Evolutionary conservation across 805 yeast genomes (phyloP).

Genomic region (Yamadazyma scolyti): DNA sequence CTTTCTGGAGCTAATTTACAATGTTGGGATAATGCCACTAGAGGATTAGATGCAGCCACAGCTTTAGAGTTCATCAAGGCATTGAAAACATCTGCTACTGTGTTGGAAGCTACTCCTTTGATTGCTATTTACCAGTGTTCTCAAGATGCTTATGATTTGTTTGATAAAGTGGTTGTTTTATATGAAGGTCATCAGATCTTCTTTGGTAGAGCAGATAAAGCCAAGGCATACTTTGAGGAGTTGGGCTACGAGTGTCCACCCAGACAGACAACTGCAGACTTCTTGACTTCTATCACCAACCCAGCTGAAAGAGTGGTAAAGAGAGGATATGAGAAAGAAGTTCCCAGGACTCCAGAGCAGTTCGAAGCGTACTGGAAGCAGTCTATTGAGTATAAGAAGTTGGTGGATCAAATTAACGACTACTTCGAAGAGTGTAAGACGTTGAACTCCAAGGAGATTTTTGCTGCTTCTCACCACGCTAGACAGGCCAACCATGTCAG

Average conservation of each 20-base stretch:
- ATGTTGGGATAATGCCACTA: slow-evolving; percentile 71
- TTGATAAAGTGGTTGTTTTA: slow-evolving; percentile 43
- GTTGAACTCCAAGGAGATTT: slow-evolving; percentile 1
- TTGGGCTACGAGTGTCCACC: slow-evolving; percentile 62
- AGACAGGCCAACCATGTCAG: slow-evolving; percentile 6
- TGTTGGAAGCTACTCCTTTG: slow-evolving; percentile 49
- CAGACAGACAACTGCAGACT: slow-evolving; percentile 67
- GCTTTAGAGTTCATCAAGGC: slow-evolving; percentile 72
- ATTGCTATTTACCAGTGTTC: slow-evolving; percentile 56
- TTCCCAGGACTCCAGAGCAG: slow-evolving; percentile 54
- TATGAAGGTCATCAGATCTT: slow-evolving; percentile 45
- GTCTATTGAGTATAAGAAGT: slow-evolving; percentile 46
- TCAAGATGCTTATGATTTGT: slow-evolving; percentile 44
- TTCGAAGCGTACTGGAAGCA: slow-evolving; percentile 55
- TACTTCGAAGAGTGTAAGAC: slow-evolving; percentile 26
- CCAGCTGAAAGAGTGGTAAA: slow-evolving; percentile 53
- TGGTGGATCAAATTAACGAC: slow-evolving; percentile 39
- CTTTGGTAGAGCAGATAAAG: slow-evolving; percentile 39
- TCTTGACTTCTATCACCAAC: slow-evolving; percentile 61
- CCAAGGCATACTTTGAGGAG: slow-evolving; percentile 46
- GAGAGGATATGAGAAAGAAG: slow-evolving; percentile 46
- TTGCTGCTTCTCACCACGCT: slow-evolving; percentile 4
- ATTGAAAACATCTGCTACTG: slow-evolving; percentile 56
- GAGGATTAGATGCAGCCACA: slow-evolving; percentile 82
- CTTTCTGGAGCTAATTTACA: slow-evolving; percentile 55